Evolutionary conservation across 192 early-diverging fungal genomes (phyloP), one percentile per base, ranked within the genome.

Genomic region (Entrophospora sp.): DNA sequence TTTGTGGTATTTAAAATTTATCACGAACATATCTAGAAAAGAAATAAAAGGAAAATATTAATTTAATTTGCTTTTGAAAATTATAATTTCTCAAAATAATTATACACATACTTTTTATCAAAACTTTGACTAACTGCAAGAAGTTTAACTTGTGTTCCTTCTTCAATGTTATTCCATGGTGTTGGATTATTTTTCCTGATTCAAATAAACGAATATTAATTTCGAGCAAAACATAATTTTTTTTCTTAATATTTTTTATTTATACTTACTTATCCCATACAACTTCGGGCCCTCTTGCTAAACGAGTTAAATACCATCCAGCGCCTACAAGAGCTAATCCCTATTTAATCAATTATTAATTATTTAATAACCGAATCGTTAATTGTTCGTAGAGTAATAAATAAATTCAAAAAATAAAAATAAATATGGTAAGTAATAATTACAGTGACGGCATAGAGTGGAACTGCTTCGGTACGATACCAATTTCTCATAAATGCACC

Each of bases 241-340:
- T 13, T 16, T 16, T 9, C 18, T 55, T 9, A n/a, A n/a, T n/a
- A n/a, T n/a, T n/a, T n/a, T 58, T 4, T 24, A 27, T 31, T 63
- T 16, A 18, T 7, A 73, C 68, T 73, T 69, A 73, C 72, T 67
- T 75, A 66, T 80, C 81, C 81, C 81, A 83, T 65, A 77, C 76
- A 70, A 80, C 78, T 63, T 83, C 81, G 70, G 81, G 78, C 37
- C 78, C 78, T 69, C 78, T 78, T 65, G 81, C 81, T 14, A 83
- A 67, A 60, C 81, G 78, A 53, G 73, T 70, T 24, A 83, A 66
- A 66, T 83, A 83, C 78, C 78, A 83, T 32, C 27, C 64, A 61
- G 75, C 75, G 64, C 64, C 61, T 63, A 68, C 75, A 55, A 73
- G 55, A 38, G 66, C 67, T 20, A 73, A 5, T 10, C 12, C 48